phyloP scores from a whole-genome alignment of 768 basidiomycete species.

The Neoboletus magnificus region DNA sequence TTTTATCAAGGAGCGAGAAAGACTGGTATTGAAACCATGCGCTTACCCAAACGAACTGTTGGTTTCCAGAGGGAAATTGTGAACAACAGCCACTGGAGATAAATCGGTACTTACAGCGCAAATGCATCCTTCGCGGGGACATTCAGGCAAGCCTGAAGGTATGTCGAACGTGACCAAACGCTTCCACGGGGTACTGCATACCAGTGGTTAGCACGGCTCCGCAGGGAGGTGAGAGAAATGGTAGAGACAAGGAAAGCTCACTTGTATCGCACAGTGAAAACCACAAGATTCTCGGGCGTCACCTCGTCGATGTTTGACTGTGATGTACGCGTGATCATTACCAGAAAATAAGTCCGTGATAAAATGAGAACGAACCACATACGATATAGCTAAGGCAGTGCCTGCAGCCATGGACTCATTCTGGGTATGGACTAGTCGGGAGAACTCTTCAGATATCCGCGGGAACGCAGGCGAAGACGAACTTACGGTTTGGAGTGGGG shows the following conservation, averaged over 20 bases:
- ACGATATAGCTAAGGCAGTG: conserved; percentile 7
- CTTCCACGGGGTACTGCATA: conserved; percentile 11
- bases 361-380: conserved; percentile 9
- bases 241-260: background rate
- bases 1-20: background rate
- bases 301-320: background rate
- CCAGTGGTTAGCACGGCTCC: background rate
- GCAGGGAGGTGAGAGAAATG: background rate
- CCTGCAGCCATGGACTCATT: conserved; percentile 10
- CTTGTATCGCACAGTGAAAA: background rate
- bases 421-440: conserved; percentile 11
- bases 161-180: background rate
- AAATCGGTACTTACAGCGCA: conserved; percentile 1
- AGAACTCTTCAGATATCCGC: background rate
- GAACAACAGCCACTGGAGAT: background rate
- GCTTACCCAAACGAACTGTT: conserved; percentile 13
- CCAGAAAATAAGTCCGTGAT: background rate
- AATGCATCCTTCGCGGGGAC: background rate
- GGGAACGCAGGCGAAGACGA: background rate
- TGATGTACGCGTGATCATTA: background rate
- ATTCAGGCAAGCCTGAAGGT: conserved; percentile 3
- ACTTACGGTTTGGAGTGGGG: conserved; percentile 12
- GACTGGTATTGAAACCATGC: no score
- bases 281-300: background rate
- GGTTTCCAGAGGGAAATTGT: background rate